Conservation (phyloP, 768 basidiomycete genomes). For the Pleurotus citrinopileatus region DNA sequence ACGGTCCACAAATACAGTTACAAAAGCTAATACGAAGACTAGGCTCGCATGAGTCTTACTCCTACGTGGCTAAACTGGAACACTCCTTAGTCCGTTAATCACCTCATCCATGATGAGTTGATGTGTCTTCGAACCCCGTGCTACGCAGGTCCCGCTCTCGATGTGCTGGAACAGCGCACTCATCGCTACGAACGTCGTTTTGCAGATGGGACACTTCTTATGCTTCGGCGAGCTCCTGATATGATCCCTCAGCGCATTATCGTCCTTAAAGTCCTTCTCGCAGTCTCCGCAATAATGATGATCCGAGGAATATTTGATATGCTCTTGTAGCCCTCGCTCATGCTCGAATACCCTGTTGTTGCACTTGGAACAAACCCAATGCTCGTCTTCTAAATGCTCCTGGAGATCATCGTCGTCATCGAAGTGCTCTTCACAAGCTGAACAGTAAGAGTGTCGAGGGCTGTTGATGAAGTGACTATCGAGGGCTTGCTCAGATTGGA, state of each 20-base stretch:
- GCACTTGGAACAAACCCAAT: slow-evolving; percentile 43
- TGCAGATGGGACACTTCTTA: not conserved
- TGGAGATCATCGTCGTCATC: slow-evolving; percentile 26
- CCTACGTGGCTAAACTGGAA: no score
- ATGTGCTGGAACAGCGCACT: not conserved
- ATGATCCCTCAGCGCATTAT: not conserved
- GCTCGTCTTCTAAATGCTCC: slow-evolving; percentile 36
- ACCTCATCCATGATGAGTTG: not conserved
- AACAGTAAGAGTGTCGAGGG: slow-evolving; percentile 49
- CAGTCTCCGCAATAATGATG: slow-evolving; percentile 47
- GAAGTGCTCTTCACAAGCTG: slow-evolving; percentile 45
- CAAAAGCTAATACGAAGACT: no score
- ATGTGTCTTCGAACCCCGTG: not conserved
- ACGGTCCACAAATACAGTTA: no score
- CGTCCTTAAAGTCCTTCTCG: slow-evolving; percentile 34
- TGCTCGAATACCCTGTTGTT: slow-evolving; percentile 34
- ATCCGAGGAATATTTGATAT: slow-evolving; percentile 39
- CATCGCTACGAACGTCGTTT: not conserved
- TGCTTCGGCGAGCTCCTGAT: not conserved
- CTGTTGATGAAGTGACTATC: slow-evolving; percentile 54
- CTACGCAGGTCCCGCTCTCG: not conserved
- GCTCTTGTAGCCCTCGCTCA: slow-evolving; percentile 39
- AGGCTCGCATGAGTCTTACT: no score
- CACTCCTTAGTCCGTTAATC: not conserved
- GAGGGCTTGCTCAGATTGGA: slow-evolving; percentile 28